Percentiles rank a stretch among this genome's conserved stretches.
Conservation (phyloP, 768 basidiomycete species). For the Galerina sulciceps region DNA sequence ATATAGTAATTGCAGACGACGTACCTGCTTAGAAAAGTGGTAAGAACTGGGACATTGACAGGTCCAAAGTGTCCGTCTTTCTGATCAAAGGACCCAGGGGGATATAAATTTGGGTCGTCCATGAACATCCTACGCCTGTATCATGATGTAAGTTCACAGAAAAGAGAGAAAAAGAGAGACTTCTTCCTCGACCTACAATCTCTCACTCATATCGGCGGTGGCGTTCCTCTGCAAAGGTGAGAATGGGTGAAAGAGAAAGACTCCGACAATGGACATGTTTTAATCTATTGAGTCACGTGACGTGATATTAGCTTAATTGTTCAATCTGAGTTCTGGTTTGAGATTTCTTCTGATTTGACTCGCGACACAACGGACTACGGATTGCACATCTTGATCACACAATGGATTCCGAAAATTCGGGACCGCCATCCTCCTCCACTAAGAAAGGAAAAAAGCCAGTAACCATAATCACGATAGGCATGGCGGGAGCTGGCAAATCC, state of each 20-base stretch:
- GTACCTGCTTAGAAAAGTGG: constrained; percentile 26
- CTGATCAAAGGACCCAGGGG: constrained; percentile 14
- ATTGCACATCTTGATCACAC: neutral
- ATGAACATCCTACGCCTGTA: constrained; percentile 26
- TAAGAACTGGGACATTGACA: constrained; percentile 25
- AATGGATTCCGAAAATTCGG: constrained; percentile 2
- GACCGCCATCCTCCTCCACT: constrained; percentile 9
- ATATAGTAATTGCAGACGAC: neutral
- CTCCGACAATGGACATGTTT: too few relatives aligned
- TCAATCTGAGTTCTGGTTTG: neutral
- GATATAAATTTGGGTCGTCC: constrained; percentile 21
- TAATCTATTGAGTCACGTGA: too few relatives aligned
- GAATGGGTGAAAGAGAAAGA: neutral
- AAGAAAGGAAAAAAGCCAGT: constrained; percentile 62
- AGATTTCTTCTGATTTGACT: neutral
- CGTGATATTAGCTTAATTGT: neutral
- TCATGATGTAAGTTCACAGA: neutral
- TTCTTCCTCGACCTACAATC: constrained; percentile 20
- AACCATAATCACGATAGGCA: constrained; percentile 90
- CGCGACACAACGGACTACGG: neutral
- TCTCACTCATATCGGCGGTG: constrained; percentile 21
- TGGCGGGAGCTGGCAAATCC: constrained; percentile 98
- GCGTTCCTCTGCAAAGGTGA: constrained; percentile 8
- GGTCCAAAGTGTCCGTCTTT: constrained; percentile 26
- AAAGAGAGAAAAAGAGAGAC: neutral